These are phyloP conservation scores for Epichloe elymi DNA, from an alignment of 2,329 filamentous ascomycete species.

Conservation along the genomic window DNA sequence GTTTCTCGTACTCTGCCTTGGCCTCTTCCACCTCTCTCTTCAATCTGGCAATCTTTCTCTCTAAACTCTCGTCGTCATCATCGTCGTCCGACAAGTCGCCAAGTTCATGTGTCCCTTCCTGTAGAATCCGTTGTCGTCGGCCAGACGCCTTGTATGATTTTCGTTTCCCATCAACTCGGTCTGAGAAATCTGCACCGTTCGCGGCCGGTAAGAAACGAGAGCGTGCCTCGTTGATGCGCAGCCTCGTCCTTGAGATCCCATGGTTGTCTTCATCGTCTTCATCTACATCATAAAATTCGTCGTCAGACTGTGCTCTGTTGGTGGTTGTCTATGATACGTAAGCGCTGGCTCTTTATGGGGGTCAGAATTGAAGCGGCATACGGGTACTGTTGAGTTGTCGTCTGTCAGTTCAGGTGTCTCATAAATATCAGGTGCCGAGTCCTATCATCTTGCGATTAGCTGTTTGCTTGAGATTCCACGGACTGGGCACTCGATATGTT, in stretches of 20 bases:
- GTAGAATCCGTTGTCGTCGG: slow-evolving; percentile 48
- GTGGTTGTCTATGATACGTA: slow-evolving; percentile 36
- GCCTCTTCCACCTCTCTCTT: slow-evolving; percentile 71
- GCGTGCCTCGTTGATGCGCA: slow-evolving; percentile 69
- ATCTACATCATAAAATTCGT: slow-evolving; percentile 49
- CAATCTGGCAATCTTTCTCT: slow-evolving; percentile 68
- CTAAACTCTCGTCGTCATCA: slow-evolving; percentile 59
- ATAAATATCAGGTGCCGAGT: slow-evolving; percentile 88
- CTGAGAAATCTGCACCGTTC: slow-evolving; percentile 73
- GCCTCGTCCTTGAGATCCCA: slow-evolving; percentile 60
- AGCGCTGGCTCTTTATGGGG: background rate
- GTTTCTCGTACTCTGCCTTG: slow-evolving; percentile 47
- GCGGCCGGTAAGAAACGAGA: slow-evolving; percentile 65
- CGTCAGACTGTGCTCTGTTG: slow-evolving; percentile 43
- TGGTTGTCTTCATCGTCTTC: slow-evolving; percentile 48
- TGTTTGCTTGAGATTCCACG: slow-evolving; percentile 8
- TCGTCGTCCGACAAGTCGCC: slow-evolving; percentile 68
- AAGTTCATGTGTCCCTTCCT: slow-evolving; percentile 52
- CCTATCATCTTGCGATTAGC: slow-evolving; percentile 34
- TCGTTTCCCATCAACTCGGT: slow-evolving; percentile 69
- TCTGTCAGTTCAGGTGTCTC: slow-evolving; percentile 90
- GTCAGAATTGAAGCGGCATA: slow-evolving; percentile 28
- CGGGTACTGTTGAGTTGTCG: slow-evolving; percentile 73
- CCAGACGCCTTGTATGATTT: slow-evolving; percentile 71
- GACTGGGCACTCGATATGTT: slow-evolving; percentile 13